Conservation (phyloP, 2,329 filamentous ascomycete genomes). For the Aspergillus viridinutans region DNA sequence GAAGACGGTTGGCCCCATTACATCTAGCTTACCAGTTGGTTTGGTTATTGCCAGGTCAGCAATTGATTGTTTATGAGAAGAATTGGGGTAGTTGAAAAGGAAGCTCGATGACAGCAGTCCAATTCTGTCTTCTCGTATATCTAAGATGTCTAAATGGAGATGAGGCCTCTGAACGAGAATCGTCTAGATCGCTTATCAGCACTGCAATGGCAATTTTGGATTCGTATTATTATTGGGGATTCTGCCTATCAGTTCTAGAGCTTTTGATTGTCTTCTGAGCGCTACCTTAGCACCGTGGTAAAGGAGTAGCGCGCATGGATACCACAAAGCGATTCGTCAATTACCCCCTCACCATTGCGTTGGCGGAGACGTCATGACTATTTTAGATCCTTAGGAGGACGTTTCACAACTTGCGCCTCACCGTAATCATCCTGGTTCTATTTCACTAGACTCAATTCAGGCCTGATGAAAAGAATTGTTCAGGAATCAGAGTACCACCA, state of each 20-base stretch:
- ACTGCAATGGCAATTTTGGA: background rate
- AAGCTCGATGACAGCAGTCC: background rate
- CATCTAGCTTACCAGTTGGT: background rate
- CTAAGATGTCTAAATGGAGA: background rate
- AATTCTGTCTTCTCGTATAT: background rate
- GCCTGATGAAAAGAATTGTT: background rate
- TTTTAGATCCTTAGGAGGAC: no score
- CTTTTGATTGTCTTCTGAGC: background rate
- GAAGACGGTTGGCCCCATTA: no score
- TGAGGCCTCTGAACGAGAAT: background rate
- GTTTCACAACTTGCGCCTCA: background rate
- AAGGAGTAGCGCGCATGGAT: background rate
- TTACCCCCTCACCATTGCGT: background rate
- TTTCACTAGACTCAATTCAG: background rate
- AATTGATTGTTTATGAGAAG: background rate
- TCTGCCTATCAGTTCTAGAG: background rate
- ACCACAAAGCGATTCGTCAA: no score
- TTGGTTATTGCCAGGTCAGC: background rate
- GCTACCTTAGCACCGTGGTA: no score
- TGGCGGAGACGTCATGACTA: background rate
- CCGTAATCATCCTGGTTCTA: background rate
- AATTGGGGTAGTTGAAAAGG: background rate
- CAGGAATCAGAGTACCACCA: background rate
- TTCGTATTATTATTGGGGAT: background rate
- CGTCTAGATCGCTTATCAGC: background rate